A percentile compares a stretch with the other conserved stretches of the same genome.
phyloP scores from a whole-genome alignment of 2,329 filamentous ascomycete species.

The Aspergillus sp. region DNA sequence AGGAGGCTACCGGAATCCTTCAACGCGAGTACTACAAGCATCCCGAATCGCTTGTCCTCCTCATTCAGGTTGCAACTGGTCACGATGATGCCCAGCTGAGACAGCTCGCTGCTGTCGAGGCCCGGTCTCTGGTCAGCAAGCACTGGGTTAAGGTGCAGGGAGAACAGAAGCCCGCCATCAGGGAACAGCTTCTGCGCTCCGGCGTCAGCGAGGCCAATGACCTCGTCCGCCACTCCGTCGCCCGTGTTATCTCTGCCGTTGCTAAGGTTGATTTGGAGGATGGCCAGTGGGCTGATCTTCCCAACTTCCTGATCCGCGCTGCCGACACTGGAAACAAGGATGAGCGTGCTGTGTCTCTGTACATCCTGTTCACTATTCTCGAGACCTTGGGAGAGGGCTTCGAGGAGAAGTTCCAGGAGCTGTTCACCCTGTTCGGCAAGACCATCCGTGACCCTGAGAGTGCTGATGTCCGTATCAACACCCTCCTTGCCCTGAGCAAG shows the following conservation, averaged over 20 bases:
- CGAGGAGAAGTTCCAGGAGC: slow-evolving; percentile 72
- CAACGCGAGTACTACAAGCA: slow-evolving; percentile 92
- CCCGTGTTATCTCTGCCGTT: slow-evolving; percentile 83
- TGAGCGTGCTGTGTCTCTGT: slow-evolving; percentile 87
- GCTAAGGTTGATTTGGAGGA: slow-evolving; percentile 83
- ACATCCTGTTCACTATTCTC: slow-evolving; percentile 87
- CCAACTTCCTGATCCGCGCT: slow-evolving; percentile 75
- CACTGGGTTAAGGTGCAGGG: slow-evolving; percentile 77
- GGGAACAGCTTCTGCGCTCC: slow-evolving; percentile 79
- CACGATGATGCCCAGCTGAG: slow-evolving; percentile 71
- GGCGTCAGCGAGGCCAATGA: slow-evolving; percentile 76
- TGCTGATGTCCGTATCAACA: slow-evolving; percentile 90
- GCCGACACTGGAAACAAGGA: slow-evolving; percentile 71
- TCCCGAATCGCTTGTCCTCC: slow-evolving; percentile 77
- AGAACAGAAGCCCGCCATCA: slow-evolving; percentile 75
- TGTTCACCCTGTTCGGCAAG: slow-evolving; percentile 80
- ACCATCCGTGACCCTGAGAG: slow-evolving; percentile 91
- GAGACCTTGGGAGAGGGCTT: slow-evolving; percentile 86
- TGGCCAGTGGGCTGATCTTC: slow-evolving; percentile 80
- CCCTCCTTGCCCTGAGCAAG: slow-evolving; percentile 84
- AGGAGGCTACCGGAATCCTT: slow-evolving; percentile 83
- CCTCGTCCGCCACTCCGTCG: slow-evolving; percentile 79
- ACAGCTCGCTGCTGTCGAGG: slow-evolving; percentile 90
- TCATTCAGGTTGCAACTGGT: slow-evolving; percentile 84
- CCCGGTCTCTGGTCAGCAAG: slow-evolving; percentile 75